Percentiles rank a stretch among this genome's conserved stretches.
Evolutionary conservation across 768 basidiomycete genomes (phyloP).

Genomic region (Podaxis sp.): DNA sequence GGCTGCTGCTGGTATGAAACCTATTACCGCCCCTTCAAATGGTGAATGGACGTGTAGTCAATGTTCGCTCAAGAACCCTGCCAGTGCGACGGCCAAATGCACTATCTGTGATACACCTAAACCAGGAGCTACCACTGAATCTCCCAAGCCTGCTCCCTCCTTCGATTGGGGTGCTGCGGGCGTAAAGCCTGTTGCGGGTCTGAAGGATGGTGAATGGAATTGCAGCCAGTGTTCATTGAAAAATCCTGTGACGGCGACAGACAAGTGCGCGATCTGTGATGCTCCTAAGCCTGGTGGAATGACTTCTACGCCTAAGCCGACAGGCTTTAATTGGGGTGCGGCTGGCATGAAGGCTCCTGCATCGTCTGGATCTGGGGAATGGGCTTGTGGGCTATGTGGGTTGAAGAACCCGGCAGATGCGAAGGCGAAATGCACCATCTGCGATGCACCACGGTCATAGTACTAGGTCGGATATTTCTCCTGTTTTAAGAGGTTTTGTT

Average conservation of each 20-base stretch:
- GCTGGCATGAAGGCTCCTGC: slow-evolving; percentile 38
- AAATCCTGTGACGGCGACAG: slow-evolving; percentile 38
- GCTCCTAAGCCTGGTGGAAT: slow-evolving; percentile 22
- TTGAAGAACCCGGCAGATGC: slow-evolving; percentile 33
- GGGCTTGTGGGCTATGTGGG: slow-evolving; percentile 44
- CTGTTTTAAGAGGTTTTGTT: background rate
- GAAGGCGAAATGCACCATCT: slow-evolving; percentile 41
- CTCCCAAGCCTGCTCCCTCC: background rate
- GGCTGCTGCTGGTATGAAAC: slow-evolving; percentile 20
- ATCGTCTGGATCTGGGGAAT: slow-evolving; percentile 20
- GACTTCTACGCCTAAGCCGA: slow-evolving; percentile 11
- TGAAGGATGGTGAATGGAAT: slow-evolving; percentile 34
- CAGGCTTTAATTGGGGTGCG: slow-evolving; percentile 43
- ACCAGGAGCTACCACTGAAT: slow-evolving; percentile 4
- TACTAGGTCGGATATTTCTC: background rate
- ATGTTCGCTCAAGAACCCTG: slow-evolving; percentile 50
- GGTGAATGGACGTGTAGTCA: slow-evolving; percentile 47
- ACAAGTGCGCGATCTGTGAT: slow-evolving; percentile 51
- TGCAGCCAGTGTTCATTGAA: slow-evolving; percentile 48
- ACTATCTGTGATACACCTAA: slow-evolving; percentile 42
- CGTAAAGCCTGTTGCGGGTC: background rate
- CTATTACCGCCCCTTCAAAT: background rate
- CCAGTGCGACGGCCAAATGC: slow-evolving; percentile 42
- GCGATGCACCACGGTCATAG: slow-evolving; percentile 24
- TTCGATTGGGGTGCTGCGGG: slow-evolving; percentile 12